phyloP scores from a whole-genome alignment of 257 asterid genomes.

The Nicotiana knightiana region DNA sequence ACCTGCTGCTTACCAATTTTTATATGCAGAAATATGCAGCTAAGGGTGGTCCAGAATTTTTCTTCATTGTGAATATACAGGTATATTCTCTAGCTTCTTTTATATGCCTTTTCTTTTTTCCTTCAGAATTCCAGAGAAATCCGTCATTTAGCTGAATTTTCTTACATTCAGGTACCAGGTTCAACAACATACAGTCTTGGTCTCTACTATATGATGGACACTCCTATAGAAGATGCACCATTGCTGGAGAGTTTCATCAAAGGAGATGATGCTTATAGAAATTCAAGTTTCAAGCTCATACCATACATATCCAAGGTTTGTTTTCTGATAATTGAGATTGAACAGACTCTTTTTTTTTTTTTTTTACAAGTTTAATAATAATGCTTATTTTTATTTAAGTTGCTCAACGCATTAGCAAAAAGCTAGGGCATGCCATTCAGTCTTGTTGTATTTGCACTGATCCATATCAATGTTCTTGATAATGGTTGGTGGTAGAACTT shows the following conservation, averaged over 20 bases:
- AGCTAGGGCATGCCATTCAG: not conserved
- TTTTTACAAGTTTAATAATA: not conserved
- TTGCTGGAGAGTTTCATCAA: constrained; percentile 84
- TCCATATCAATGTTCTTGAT: not conserved
- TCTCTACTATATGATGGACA: constrained; percentile 85
- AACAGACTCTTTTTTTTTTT: not conserved
- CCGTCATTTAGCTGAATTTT: not conserved
- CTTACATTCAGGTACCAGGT: constrained; percentile 68
- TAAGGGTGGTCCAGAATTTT: constrained; percentile 92
- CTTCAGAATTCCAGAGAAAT: not conserved
- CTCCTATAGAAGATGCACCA: constrained; percentile 79
- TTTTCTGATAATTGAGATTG: not conserved
- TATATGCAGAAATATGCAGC: constrained; percentile 76
- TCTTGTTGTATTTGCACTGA: not conserved
- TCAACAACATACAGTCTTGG: constrained; percentile 83
- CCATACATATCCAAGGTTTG: constrained; percentile 92
- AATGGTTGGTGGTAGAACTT: not conserved
- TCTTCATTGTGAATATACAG: constrained; percentile 91
- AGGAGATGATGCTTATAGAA: constrained; percentile 91
- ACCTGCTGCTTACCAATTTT: constrained; percentile 13
- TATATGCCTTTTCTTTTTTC: constrained; percentile 1
- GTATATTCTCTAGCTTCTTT: constrained; percentile 24
- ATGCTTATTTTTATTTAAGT: constrained; percentile 3
- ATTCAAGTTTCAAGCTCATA: constrained; percentile 98
- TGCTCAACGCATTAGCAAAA: not conserved